Conservation (phyloP, 2,329 filamentous ascomycete species). For the Hymenoscyphus scutula region DNA sequence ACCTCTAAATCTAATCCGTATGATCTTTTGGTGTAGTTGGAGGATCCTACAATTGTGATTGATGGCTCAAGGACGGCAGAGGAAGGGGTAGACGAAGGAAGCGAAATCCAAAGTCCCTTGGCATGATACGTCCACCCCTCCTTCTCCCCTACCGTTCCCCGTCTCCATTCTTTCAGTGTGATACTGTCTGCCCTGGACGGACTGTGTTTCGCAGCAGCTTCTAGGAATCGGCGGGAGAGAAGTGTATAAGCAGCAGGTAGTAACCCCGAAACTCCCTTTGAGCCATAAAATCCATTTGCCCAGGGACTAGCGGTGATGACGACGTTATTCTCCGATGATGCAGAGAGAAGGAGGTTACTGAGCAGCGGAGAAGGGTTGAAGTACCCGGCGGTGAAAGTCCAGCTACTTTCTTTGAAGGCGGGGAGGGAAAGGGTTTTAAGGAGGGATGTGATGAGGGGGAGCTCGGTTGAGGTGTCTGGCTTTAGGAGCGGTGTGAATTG, state of each 20-base stretch:
- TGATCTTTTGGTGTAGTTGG: conserved; percentile 92
- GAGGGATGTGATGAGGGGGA: conserved; percentile 74
- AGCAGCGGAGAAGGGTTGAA: conserved; percentile 93
- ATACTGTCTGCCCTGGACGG: conserved; percentile 53
- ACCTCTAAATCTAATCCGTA: conserved; percentile 91
- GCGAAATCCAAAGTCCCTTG: conserved; percentile 88
- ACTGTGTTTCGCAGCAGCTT: conserved; percentile 34
- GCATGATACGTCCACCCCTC: conserved; percentile 97
- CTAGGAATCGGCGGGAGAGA: conserved; percentile 78
- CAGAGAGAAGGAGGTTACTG: conserved; percentile 73
- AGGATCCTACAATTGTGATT: conserved; percentile 83
- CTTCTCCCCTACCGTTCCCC: conserved; percentile 74
- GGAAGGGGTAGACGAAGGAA: conserved; percentile 36
- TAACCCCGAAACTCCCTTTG: conserved; percentile 83
- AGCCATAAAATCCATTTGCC: conserved; percentile 94
- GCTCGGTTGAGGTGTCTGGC: conserved; percentile 81
- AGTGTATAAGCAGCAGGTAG: conserved; percentile 90
- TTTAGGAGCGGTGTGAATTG: conserved; percentile 84
- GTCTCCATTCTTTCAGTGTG: conserved; percentile 81
- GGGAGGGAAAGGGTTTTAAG: conserved; percentile 65
- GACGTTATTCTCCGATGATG: conserved; percentile 67
- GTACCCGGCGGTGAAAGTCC: conserved; percentile 97
- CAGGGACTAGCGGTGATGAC: conserved; percentile 90
- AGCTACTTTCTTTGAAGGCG: conserved; percentile 66
- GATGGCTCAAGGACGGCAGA: conserved; percentile 64